Conservation (phyloP, 2,329 filamentous ascomycete genomes). For the Arachnopeziza araneosa region DNA sequence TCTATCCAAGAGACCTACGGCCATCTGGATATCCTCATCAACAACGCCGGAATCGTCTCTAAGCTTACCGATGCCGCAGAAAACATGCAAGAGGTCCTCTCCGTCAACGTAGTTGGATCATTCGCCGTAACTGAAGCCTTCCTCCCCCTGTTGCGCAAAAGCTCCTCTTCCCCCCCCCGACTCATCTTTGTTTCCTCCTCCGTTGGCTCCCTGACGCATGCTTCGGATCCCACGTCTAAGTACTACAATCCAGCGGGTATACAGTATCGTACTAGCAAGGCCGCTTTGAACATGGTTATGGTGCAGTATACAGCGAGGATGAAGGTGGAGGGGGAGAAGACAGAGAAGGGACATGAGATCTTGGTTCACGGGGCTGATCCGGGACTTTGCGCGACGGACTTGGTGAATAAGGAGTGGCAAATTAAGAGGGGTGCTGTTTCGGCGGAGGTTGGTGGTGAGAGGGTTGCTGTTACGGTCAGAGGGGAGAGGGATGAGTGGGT, state of each 20-base stretch:
- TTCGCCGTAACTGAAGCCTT: constrained; percentile 15
- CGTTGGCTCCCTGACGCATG: constrained; percentile 16
- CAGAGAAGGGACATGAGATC: not conserved
- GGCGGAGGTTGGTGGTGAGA: constrained; percentile 32
- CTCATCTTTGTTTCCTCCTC: constrained; percentile 24
- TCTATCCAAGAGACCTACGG: not conserved
- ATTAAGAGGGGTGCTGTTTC: constrained; percentile 6
- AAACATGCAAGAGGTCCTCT: constrained; percentile 2
- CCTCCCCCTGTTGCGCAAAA: constrained; percentile 8
- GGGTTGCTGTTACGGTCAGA: constrained; percentile 9
- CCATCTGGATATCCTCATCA: constrained; percentile 20
- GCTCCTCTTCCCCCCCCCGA: constrained; percentile 1
- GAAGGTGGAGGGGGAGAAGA: constrained; percentile 5
- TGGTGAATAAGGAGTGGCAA: constrained; percentile 1
- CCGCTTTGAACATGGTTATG: constrained; percentile 12
- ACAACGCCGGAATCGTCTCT: constrained; percentile 19
- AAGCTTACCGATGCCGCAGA: not conserved
- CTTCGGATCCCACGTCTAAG: constrained; percentile 8
- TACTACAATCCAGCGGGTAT: constrained; percentile 3
- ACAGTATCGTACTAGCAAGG: constrained; percentile 11
- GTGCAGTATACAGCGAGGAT: constrained; percentile 2
- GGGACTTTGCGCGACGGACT: constrained; percentile 16
- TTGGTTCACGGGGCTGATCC: constrained; percentile 13
- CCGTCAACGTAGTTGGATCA: constrained; percentile 6
- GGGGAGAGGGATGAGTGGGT: constrained; percentile 16